Conservation (phyloP, 805 yeast genomes). For the Metschnikowia baotianmanensis region DNA sequence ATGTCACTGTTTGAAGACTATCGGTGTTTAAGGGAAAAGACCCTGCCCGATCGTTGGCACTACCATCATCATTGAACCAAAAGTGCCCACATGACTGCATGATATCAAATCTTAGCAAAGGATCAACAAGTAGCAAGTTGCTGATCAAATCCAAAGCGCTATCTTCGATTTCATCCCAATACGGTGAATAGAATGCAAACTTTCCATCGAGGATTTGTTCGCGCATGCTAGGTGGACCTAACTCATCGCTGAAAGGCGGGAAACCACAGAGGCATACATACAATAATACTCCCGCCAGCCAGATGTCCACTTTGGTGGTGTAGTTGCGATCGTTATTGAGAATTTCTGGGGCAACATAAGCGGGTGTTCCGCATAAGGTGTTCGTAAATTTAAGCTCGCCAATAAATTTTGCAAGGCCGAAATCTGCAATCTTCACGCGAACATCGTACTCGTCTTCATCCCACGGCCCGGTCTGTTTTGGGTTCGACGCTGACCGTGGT, state of each 20-base stretch:
- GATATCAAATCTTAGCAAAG: constrained; percentile 43
- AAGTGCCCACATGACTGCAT: constrained; percentile 38
- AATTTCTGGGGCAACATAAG: constrained; percentile 84
- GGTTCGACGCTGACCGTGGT: constrained; percentile 31
- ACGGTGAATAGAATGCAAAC: constrained; percentile 75
- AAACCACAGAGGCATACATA: constrained; percentile 82
- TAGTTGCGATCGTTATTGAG: constrained; percentile 55
- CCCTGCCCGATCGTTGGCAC: neutral
- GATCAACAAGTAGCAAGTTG: constrained; percentile 54
- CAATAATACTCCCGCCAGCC: constrained; percentile 78
- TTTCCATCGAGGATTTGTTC: constrained; percentile 68
- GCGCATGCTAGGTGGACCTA: constrained; percentile 76
- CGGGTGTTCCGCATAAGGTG: constrained; percentile 84
- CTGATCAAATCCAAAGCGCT: constrained; percentile 64
- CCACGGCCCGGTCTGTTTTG: constrained; percentile 51
- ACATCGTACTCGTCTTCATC: constrained; percentile 59
- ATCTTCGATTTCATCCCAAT: constrained; percentile 73
- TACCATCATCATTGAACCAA: constrained; percentile 39
- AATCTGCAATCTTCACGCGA: constrained; percentile 75
- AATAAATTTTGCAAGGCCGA: constrained; percentile 68
- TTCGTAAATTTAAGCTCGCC: constrained; percentile 74
- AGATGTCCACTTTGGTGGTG: constrained; percentile 70
- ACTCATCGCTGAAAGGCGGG: constrained; percentile 81
- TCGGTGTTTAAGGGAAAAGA: neutral
- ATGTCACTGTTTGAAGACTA: constrained; percentile 2